Evolutionary conservation across 192 early-diverging fungal genomes (phyloP).

Genomic region (Spinellus fusiger): DNA sequence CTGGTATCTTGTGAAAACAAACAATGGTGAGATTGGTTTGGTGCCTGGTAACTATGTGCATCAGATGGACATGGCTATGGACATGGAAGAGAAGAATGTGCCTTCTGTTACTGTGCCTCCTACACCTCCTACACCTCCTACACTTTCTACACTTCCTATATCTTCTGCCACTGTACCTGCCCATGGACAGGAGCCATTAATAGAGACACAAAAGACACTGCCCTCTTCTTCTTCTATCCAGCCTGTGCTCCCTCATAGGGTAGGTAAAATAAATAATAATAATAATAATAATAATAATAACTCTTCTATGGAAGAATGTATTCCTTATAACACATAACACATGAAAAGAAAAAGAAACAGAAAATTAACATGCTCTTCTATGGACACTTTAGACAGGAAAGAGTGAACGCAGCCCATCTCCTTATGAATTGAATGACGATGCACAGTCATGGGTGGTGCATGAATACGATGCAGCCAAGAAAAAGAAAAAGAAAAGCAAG

Average conservation of each 20-base stretch:
- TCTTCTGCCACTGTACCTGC: too few relatives aligned
- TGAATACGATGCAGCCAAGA: conserved; percentile 55
- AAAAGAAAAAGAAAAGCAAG: conserved; percentile 68
- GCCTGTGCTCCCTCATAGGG: neutral
- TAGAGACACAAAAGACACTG: neutral
- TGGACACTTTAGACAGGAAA: neutral
- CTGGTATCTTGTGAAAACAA: conserved; percentile 83
- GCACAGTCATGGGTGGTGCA: conserved; percentile 47
- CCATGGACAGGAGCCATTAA: neutral
- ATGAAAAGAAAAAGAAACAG: neutral
- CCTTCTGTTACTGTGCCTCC: too few relatives aligned
- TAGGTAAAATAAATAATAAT: conserved; percentile 1
- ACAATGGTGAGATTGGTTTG: conserved; percentile 69
- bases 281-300: neutral
- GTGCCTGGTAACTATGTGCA: conserved; percentile 86
- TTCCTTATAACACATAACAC: neutral
- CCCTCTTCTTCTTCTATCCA: neutral
- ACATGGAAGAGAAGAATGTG: neutral
- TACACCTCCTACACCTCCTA: too few relatives aligned
- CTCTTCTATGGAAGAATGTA: too few relatives aligned
- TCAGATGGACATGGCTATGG: conserved; percentile 7
- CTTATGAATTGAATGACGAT: conserved; percentile 26
- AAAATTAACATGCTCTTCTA: neutral
- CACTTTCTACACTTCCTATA: neutral
- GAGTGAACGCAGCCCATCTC: neutral